phyloP scores from a whole-genome alignment of 2,329 filamentous ascomycete species.

The Hypoxylon sp. region DNA sequence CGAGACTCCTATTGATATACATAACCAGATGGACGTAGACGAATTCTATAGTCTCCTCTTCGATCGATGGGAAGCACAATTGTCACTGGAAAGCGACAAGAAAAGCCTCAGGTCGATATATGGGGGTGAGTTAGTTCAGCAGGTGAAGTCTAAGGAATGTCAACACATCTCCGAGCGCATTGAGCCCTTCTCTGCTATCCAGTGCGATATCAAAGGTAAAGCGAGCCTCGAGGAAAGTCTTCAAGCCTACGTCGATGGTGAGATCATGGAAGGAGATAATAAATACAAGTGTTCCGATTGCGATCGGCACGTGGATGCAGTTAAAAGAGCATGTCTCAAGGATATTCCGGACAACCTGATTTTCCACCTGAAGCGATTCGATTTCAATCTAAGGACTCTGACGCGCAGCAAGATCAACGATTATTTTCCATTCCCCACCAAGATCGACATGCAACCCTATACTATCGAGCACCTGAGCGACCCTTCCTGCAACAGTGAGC shows the following conservation, averaged over 20 bases:
- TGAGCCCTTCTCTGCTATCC: constrained; percentile 93
- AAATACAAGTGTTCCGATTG: constrained; percentile 98
- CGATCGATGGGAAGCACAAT: constrained; percentile 89
- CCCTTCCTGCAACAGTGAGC: constrained; percentile 65
- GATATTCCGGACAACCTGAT: constrained; percentile 94
- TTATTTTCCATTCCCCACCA: constrained; percentile 86
- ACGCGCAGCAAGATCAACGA: constrained; percentile 95
- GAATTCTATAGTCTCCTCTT: constrained; percentile 97
- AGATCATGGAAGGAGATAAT: constrained; percentile 97
- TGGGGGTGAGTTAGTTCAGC: constrained; percentile 91
- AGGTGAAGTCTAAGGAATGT: constrained; percentile 96
- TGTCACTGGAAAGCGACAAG: constrained; percentile 77
- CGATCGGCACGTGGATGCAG: constrained; percentile 89
- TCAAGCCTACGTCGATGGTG: constrained; percentile 94
- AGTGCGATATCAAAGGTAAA: constrained; percentile 97
- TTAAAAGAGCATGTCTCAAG: constrained; percentile 93
- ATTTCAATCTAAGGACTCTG: constrained; percentile 83
- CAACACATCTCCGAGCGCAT: constrained; percentile 91
- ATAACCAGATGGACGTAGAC: constrained; percentile 96
- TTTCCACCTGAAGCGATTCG: constrained; percentile 92
- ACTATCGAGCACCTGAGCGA: constrained; percentile 87
- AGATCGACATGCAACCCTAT: constrained; percentile 90
- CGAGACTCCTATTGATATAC: constrained; percentile 85
- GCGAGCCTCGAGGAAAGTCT: constrained; percentile 86
- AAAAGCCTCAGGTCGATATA: constrained; percentile 85